A percentile compares a stretch with the other conserved stretches of the same genome.
Evolutionary conservation across 768 basidiomycete species (phyloP).

Genomic region (Sporobolomyces pararoseus): DNA sequence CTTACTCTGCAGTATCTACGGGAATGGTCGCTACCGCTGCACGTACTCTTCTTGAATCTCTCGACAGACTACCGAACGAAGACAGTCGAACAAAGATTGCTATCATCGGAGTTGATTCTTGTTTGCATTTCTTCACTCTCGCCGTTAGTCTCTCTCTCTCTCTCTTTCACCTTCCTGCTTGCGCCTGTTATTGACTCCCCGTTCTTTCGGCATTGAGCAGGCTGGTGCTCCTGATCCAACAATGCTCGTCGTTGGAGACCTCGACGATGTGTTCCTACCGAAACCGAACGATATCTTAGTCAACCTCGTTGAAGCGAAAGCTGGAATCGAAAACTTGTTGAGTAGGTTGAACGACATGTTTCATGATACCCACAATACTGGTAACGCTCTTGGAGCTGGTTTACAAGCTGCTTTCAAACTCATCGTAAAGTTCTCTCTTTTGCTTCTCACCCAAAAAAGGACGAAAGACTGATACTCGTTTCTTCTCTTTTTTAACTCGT

Average conservation of each 20-base stretch:
- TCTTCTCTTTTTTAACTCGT: not conserved
- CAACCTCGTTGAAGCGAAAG: constrained; percentile 79
- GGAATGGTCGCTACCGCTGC: constrained; percentile 99
- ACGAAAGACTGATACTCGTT: not conserved
- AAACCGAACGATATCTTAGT: constrained; percentile 95
- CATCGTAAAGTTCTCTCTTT: constrained; percentile 61
- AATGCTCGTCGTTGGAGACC: constrained; percentile 96
- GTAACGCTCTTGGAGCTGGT: constrained; percentile 90
- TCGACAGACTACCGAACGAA: constrained; percentile 92
- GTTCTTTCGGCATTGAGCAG: not conserved
- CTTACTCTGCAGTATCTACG: constrained; percentile 82
- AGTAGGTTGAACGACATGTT: constrained; percentile 92
- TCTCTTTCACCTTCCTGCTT: not conserved
- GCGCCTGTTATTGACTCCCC: no score
- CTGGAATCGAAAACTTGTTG: constrained; percentile 74
- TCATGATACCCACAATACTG: constrained; percentile 80
- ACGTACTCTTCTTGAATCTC: constrained; percentile 87
- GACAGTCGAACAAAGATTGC: constrained; percentile 88
- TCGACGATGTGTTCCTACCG: constrained; percentile 95
- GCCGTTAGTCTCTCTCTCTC: constrained; percentile 56
- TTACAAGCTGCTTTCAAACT: constrained; percentile 93
- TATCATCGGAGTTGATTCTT: constrained; percentile 84
- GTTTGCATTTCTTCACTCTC: constrained; percentile 94
- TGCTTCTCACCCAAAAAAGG: not conserved
- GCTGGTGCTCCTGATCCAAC: constrained; percentile 61